These are phyloP conservation scores for Raffaelea deltoideospora DNA, from an alignment of 2,329 filamentous ascomycete species.

Conservation along the genomic window DNA sequence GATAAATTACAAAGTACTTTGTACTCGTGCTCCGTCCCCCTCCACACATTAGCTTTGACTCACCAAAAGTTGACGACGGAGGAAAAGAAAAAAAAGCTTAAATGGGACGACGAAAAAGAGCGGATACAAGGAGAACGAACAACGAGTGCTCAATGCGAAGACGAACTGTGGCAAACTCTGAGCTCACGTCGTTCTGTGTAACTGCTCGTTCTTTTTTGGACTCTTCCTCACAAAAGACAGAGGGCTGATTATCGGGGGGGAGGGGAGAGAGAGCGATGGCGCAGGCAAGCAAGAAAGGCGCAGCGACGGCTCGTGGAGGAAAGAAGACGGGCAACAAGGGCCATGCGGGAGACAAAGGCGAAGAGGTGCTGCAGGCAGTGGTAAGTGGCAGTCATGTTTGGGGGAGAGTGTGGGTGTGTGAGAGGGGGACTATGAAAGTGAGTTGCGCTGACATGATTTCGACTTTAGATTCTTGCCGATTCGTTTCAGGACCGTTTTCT, in stretches of 20 bases:
- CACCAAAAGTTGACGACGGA: too few relatives aligned
- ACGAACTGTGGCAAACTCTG: too few relatives aligned
- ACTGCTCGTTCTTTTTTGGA: not conserved
- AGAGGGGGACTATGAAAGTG: conserved; percentile 8
- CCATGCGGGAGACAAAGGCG: conserved; percentile 36
- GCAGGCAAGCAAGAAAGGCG: conserved; percentile 11
- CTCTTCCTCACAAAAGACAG: too few relatives aligned
- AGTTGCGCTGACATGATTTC: conserved; percentile 3
- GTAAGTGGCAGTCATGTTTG: conserved; percentile 20
- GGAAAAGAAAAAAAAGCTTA: too few relatives aligned
- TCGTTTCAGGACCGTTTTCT: conserved; percentile 86
- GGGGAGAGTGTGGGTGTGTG: not conserved
- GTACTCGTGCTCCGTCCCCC: too few relatives aligned
- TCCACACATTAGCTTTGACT: too few relatives aligned
- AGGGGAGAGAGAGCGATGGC: conserved; percentile 31
- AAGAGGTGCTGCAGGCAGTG: conserved; percentile 43
- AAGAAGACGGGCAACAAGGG: conserved; percentile 39
- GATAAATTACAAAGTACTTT: too few relatives aligned
- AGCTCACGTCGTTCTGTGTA: too few relatives aligned
- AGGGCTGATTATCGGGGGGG: too few relatives aligned
- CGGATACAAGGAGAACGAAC: too few relatives aligned
- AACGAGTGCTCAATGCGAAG: too few relatives aligned
- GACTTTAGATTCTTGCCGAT: conserved; percentile 74
- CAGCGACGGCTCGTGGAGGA: conserved; percentile 15
- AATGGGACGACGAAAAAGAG: too few relatives aligned